Percentiles rank a stretch among this genome's conserved stretches.
Conservation (phyloP, 768 basidiomycete genomes). For the Tubosaeta brunneosetosa region DNA sequence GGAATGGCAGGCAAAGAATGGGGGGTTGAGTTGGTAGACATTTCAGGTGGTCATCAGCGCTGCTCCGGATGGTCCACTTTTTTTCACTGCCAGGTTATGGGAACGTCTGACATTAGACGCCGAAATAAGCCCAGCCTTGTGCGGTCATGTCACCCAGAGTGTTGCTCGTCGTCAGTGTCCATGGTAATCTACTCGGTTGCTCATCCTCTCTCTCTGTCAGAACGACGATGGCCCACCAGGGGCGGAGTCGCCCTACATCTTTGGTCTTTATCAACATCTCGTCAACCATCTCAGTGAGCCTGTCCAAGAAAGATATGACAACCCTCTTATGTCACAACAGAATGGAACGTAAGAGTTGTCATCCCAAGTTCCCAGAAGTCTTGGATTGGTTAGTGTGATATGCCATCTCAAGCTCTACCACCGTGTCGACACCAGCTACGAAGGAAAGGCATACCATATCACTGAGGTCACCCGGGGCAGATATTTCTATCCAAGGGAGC, state of each 20-base stretch:
- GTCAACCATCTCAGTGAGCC: slow-evolving; percentile 52
- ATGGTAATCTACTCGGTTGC: not conserved
- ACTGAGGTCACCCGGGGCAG: slow-evolving; percentile 63
- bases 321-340: slow-evolving; percentile 32
- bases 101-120: slow-evolving; percentile 6
- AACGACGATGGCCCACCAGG: slow-evolving; percentile 86
- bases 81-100: slow-evolving; percentile 15
- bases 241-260: slow-evolving; percentile 68
- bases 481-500: slow-evolving; percentile 72
- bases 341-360: slow-evolving; percentile 78
- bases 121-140: not conserved
- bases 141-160: slow-evolving; percentile 29
- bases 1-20: slow-evolving; percentile 36
- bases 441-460: slow-evolving; percentile 80
- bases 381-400: slow-evolving; percentile 65
- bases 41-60: slow-evolving; percentile 17
- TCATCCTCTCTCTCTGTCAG: slow-evolving; percentile 30
- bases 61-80: slow-evolving; percentile 9
- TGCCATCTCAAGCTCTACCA: not conserved
- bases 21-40: slow-evolving; percentile 19
- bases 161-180: slow-evolving; percentile 40
- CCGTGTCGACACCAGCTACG: not conserved
- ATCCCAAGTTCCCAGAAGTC: slow-evolving; percentile 79
- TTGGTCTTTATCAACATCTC: slow-evolving; percentile 63
- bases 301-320: not conserved